Percentiles rank a stretch among this genome's conserved stretches.
Conservation (phyloP, 1,139 yeast species). For the Geotrichum citri-aurantii region DNA sequence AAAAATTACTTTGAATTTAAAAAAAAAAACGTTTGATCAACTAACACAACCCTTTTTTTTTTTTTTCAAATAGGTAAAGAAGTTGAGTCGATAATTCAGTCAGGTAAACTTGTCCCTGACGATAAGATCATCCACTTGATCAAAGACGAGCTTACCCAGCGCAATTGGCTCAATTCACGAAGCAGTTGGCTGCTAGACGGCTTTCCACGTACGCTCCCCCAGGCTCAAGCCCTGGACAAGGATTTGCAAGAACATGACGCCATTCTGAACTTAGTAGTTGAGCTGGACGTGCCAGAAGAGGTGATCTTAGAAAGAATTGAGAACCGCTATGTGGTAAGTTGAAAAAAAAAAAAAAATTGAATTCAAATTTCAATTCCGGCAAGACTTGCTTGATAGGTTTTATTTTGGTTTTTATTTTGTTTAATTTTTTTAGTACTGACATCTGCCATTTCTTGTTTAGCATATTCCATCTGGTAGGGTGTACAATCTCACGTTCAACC, state of each 20-base stretch:
- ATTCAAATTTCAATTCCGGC: not conserved
- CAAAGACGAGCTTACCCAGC: slow-evolving; percentile 42
- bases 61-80: slow-evolving; percentile 23
- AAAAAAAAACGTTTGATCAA: not conserved
- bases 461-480: slow-evolving; percentile 81
- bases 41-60: not conserved
- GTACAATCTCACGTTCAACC: slow-evolving; percentile 79
- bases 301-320: slow-evolving; percentile 77
- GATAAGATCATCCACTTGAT: slow-evolving; percentile 56
- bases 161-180: slow-evolving; percentile 44
- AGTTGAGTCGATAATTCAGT: slow-evolving; percentile 52
- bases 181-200: slow-evolving; percentile 81
- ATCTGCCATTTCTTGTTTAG: slow-evolving; percentile 4
- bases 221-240: slow-evolving; percentile 56
- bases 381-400: not conserved
- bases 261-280: slow-evolving; percentile 66
- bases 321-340: slow-evolving; percentile 60
- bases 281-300: slow-evolving; percentile 73
- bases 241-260: slow-evolving; percentile 41
- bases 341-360: not conserved
- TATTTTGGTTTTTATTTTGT: too few species aligned
- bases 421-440: not conserved
- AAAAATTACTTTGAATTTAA: not conserved
- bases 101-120: slow-evolving; percentile 74
- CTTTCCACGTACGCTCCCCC: slow-evolving; percentile 74